Base-by-base conservation (phyloP, 2,329 filamentous ascomycete species). In the Penicillium sp. region DNA sequence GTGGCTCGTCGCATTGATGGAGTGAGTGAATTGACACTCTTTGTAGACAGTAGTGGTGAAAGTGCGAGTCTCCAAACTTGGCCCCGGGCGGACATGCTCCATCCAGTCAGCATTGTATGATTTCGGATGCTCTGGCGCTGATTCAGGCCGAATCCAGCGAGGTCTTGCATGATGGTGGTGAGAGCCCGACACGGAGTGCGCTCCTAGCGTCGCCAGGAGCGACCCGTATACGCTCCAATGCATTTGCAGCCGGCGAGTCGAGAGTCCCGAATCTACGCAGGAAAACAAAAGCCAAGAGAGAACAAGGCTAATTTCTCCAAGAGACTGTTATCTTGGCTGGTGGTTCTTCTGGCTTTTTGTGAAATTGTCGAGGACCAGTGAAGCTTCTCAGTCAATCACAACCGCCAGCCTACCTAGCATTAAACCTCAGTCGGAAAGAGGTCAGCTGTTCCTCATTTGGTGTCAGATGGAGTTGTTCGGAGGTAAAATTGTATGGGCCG, bases 81-180 rank as follows among this genome's bases (percentile, higher is more conserved):
- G 53, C 11, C 53, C 47, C 3, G 47, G 45, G 2, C 49, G 40
- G 18, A 46, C 36, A 1, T 12, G 45, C 9, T 54, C 38, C 11
- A 18, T 18, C 46, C 36, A 41, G 27, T 25, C 11, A 9, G 49
- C 4, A 18, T 51, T 52, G 34, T 51, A 32, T 4, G 50, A 51
- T 13, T 52, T 46, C 25, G 52, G 27, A 4, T 32, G 18, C n/a
- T 54, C 35, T 8, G 38, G 43, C 37, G 52, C 44, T 11, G 38
- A 48, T 34, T 46, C 46, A 24, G 45, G 33, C 18, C 57, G 49
- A 12, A 34, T 47, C 42, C 58, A 59, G 34, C 39, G 43, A 47
- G 61, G 64, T n/a, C 58, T 59, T 46, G 55, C 59, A 46, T 66
- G 64, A 8, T 41, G 43, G 38, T 46, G 18, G 34, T 49, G 36